phyloP scores from a whole-genome alignment of 176 grass and related monocot genomes.

The Alopecurus myosuroides region DNA sequence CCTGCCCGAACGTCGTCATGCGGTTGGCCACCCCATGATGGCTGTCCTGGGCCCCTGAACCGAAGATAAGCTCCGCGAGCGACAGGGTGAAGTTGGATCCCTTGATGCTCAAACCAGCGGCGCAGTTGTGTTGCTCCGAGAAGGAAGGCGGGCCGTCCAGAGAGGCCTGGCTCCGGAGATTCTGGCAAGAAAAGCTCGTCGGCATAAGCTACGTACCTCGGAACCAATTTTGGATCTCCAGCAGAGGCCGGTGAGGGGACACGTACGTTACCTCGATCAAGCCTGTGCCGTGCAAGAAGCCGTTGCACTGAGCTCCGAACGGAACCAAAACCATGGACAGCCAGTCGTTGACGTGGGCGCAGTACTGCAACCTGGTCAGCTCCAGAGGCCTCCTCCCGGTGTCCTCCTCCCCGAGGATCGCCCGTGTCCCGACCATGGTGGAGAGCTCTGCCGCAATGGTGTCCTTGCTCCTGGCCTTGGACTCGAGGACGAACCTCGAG shows the following conservation, averaged over 20 bases:
- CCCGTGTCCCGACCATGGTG: constrained; percentile 3
- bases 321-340: constrained; percentile 59
- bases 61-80: constrained; percentile 50
- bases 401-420: constrained; percentile 25
- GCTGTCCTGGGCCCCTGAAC: background rate
- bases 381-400: constrained; percentile 54
- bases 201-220: no score
- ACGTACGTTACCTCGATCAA: constrained; percentile 23
- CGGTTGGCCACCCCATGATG: constrained; percentile 6
- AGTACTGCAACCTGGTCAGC: constrained; percentile 71
- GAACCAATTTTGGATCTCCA: background rate
- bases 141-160: constrained; percentile 46
- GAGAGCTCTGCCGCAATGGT: constrained; percentile 65
- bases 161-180: constrained; percentile 19
- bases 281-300: constrained; percentile 35
- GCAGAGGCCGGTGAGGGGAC: background rate
- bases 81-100: constrained; percentile 40
- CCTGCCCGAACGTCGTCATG: constrained; percentile 48
- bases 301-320: constrained; percentile 67
- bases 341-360: constrained; percentile 41
- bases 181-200: constrained; percentile 36
- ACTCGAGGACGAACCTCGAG: constrained; percentile 70
- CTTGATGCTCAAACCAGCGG: constrained; percentile 50
- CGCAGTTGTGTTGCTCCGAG: constrained; percentile 43
- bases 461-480: constrained; percentile 65